phyloP scores from a whole-genome alignment of 1,284 basidiomycete species.

The Ganoderma multipileum region DNA sequence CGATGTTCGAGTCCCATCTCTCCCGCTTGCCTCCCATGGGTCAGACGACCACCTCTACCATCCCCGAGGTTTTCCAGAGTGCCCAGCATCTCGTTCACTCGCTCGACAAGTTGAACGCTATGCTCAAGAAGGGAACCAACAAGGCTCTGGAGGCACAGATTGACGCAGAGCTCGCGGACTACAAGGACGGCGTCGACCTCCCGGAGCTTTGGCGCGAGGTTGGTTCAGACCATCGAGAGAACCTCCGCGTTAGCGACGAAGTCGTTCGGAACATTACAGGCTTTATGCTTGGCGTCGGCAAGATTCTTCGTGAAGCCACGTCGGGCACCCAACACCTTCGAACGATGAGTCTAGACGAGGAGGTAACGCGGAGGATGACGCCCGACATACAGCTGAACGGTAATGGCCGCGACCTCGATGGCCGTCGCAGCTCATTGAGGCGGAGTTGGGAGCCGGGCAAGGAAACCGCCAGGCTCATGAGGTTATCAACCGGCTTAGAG shows the following conservation, averaged over 20 bases:
- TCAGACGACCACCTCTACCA: slow-evolving; percentile 47
- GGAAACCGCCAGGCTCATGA: slow-evolving; percentile 30
- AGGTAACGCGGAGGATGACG: slow-evolving; percentile 38
- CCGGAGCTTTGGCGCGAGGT: slow-evolving; percentile 70
- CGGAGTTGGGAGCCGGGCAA: slow-evolving; percentile 61
- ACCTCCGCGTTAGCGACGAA: slow-evolving; percentile 75
- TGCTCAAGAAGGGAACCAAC: slow-evolving; percentile 61
- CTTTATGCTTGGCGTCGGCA: slow-evolving; percentile 74
- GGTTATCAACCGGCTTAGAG: slow-evolving; percentile 35
- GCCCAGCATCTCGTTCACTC: slow-evolving; percentile 69
- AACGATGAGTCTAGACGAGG: slow-evolving; percentile 57
- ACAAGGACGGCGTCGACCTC: slow-evolving; percentile 45
- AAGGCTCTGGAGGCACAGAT: slow-evolving; percentile 74
- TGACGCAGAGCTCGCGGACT: slow-evolving; percentile 67
- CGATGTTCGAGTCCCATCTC: slow-evolving; percentile 72
- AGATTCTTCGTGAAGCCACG: slow-evolving; percentile 64
- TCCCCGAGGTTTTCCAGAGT: slow-evolving; percentile 61
- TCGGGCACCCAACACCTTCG: slow-evolving; percentile 50
- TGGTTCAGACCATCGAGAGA: slow-evolving; percentile 74
- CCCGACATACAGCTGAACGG: slow-evolving; percentile 34
- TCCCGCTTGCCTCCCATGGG: slow-evolving; percentile 55
- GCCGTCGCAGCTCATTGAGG: slow-evolving; percentile 54
- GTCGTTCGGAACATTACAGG: slow-evolving; percentile 76
- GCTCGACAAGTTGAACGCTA: slow-evolving; percentile 66
- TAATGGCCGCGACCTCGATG: slow-evolving; percentile 47